Evolutionary conservation across 2,329 filamentous ascomycete genomes (phyloP).

Genomic region (Capronia americana): DNA sequence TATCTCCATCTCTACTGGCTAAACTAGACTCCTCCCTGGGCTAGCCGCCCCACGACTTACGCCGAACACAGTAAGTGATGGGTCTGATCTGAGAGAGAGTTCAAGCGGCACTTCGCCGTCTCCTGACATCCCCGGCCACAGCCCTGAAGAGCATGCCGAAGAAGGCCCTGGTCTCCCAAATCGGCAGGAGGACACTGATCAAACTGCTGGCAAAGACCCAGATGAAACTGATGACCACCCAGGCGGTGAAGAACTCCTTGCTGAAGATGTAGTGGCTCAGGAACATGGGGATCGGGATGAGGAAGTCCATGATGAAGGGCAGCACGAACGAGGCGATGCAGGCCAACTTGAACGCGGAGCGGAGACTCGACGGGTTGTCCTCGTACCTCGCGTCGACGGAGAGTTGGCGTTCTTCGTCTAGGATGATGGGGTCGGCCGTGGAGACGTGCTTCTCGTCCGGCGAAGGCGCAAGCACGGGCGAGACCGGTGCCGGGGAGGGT

Average conservation of each 20-base stretch:
- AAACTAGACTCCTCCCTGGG: background rate
- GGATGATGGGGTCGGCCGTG: conserved; percentile 33
- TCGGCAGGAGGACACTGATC: conserved; percentile 51
- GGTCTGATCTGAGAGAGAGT: background rate
- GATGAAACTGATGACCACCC: conserved; percentile 76
- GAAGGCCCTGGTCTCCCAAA: conserved; percentile 51
- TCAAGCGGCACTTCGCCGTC: conserved; percentile 4
- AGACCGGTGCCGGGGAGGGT: conserved; percentile 11
- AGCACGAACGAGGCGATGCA: conserved; percentile 65
- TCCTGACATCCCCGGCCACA: conserved; percentile 21
- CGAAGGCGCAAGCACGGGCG: conserved; percentile 13
- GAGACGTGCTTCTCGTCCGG: conserved; percentile 22
- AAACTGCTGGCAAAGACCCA: conserved; percentile 61
- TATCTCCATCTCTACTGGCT: too few relatives aligned
- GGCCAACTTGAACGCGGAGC: conserved; percentile 53
- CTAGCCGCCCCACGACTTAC: background rate
- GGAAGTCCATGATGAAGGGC: conserved; percentile 73
- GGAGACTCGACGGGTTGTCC: conserved; percentile 44
- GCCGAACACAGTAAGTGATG: background rate
- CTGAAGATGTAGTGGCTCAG: conserved; percentile 79
- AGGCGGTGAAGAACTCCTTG: conserved; percentile 81
- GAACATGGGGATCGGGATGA: conserved; percentile 94
- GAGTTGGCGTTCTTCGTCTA: conserved; percentile 41
- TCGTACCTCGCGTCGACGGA: conserved; percentile 39
- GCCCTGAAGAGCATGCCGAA: conserved; percentile 33